Evolutionary conservation across 768 basidiomycete species (phyloP).

Genomic region (Sporobolomyces phaffii): DNA sequence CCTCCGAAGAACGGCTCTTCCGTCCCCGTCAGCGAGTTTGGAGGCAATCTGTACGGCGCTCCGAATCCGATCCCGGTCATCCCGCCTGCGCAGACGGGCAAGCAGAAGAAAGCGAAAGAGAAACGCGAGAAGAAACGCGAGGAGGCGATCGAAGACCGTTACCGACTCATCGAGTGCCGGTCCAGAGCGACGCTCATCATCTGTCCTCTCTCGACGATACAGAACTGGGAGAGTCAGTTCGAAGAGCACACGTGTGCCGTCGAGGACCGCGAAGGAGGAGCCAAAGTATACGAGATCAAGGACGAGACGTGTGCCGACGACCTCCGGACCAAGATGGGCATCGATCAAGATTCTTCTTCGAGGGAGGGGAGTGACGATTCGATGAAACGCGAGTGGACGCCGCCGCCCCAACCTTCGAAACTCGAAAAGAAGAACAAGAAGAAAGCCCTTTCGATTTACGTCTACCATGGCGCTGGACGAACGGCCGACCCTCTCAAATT

Average conservation of each 20-base stretch:
- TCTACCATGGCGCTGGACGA: constrained; percentile 89
- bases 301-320: constrained; percentile 13
- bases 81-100: constrained; percentile 57
- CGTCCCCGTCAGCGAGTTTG: constrained; percentile 10
- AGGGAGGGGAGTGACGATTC: constrained; percentile 11
- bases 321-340: neutral
- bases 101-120: constrained; percentile 61
- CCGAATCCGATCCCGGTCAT: neutral
- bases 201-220: constrained; percentile 90
- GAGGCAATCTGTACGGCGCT: constrained; percentile 7
- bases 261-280: constrained; percentile 11
- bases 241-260: constrained; percentile 60
- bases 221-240: constrained; percentile 99
- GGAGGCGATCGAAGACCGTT: constrained; percentile 59
- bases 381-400: constrained; percentile 14
- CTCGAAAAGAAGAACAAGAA: constrained; percentile 41
- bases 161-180: constrained; percentile 69
- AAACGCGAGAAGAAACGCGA: constrained; percentile 56
- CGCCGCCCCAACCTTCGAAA: neutral
- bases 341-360: constrained; percentile 2
- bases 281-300: constrained; percentile 27
- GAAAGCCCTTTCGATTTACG: constrained; percentile 57
- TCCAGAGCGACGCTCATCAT: constrained; percentile 91
- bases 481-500: constrained; percentile 78
- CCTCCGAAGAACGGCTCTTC: neutral